A percentile compares a stretch with the other conserved stretches of the same genome.
Conservation (phyloP, 768 basidiomycete species). For the Boletus vinaceobasis region DNA sequence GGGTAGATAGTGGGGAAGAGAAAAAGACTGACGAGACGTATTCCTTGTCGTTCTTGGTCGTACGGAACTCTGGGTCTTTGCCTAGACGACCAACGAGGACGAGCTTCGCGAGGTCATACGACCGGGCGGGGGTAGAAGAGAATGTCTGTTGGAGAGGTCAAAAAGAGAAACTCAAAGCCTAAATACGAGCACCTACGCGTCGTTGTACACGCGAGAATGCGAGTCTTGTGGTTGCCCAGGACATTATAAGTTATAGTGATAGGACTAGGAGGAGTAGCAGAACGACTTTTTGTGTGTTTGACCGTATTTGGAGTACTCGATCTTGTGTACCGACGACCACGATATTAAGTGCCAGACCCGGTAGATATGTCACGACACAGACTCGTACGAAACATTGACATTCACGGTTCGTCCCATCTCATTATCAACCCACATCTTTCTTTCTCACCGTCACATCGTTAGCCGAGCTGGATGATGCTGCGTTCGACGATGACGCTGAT, state of each 20-base stretch:
- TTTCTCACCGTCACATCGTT: conserved; percentile 3
- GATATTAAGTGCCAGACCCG: not conserved
- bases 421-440: not conserved
- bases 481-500: conserved; percentile 72
- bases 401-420: conserved; percentile 49
- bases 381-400: conserved; percentile 79
- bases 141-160: conserved; percentile 47
- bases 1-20: not conserved
- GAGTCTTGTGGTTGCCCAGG: conserved; percentile 45
- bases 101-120: conserved; percentile 69
- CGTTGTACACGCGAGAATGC: conserved; percentile 36
- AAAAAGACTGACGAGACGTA: conserved; percentile 58
- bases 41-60: conserved; percentile 73
- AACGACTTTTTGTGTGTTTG: conserved; percentile 9
- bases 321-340: conserved; percentile 1
- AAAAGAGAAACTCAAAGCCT: not conserved
- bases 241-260: conserved; percentile 37
- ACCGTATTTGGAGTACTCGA: conserved; percentile 14
- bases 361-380: conserved; percentile 81
- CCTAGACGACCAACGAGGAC: conserved; percentile 72
- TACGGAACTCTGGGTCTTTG: conserved; percentile 65
- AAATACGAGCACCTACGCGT: conserved; percentile 44
- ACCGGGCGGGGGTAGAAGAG: conserved; percentile 52
- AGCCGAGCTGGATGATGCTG: conserved; percentile 88
- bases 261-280: not conserved